A percentile compares a stretch with the other conserved stretches of the same genome.
These are phyloP conservation scores for Pichia thaimueangensis DNA, from an alignment of 805 yeast genomes.

Conservation along the genomic window DNA sequence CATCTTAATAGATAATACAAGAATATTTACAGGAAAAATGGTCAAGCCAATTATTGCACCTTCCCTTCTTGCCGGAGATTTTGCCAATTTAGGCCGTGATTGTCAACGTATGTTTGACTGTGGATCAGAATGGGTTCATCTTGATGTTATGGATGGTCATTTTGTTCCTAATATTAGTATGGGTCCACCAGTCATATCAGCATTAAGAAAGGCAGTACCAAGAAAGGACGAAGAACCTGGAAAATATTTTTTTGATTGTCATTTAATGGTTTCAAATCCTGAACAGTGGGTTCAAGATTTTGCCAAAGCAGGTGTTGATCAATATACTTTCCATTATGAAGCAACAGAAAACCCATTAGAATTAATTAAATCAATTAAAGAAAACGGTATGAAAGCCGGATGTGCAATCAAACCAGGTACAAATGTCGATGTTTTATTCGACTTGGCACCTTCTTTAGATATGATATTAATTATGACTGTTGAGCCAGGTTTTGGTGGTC, in stretches of 20 bases:
- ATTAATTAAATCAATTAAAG: conserved; percentile 69
- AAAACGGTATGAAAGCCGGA: conserved; percentile 84
- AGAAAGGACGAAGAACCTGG: conserved; percentile 27
- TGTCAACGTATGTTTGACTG: conserved; percentile 73
- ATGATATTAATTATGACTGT: conserved; percentile 98
- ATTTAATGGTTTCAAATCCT: conserved; percentile 95
- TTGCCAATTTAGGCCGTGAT: conserved; percentile 81
- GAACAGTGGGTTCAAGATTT: conserved; percentile 91
- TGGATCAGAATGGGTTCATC: conserved; percentile 95
- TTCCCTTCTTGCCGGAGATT: conserved; percentile 87
- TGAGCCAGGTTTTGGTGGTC: conserved; percentile 99
- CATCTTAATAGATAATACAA: too few species aligned
- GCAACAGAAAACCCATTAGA: conserved; percentile 74
- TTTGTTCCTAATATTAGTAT: conserved; percentile 94
- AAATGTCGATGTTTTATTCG: conserved; percentile 62
- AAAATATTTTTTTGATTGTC: conserved; percentile 73
- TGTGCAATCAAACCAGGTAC: conserved; percentile 94
- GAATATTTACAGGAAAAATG: conserved; percentile 42
- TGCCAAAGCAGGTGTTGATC: conserved; percentile 92
- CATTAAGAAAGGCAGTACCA: conserved; percentile 74
- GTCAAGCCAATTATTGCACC: conserved; percentile 87
- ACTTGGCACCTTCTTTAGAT: conserved; percentile 66
- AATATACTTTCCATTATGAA: conserved; percentile 93
- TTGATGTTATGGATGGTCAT: conserved; percentile 98
- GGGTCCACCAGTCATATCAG: conserved; percentile 84